phyloP scores from a whole-genome alignment of 2,329 filamentous ascomycete species.

The Alternaria hordeiaustralica region DNA sequence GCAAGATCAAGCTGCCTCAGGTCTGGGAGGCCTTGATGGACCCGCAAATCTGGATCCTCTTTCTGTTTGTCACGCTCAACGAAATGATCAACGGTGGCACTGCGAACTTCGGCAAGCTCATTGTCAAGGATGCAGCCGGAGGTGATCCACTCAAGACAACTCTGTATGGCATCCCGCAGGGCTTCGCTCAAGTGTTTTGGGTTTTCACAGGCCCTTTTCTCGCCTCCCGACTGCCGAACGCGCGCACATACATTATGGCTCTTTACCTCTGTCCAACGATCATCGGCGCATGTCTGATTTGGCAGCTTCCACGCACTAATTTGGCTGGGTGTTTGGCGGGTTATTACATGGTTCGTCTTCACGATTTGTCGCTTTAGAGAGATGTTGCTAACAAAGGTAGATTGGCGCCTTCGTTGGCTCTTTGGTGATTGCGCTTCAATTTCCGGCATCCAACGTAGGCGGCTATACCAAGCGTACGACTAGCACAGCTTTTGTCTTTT shows the following conservation, averaged over 20 bases:
- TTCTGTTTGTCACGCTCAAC: conserved; percentile 58
- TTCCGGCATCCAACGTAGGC: conserved; percentile 58
- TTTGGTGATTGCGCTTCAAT: conserved; percentile 61
- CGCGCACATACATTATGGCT: conserved; percentile 61
- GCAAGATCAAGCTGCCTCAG: conserved; percentile 57
- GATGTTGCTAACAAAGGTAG: conserved; percentile 9
- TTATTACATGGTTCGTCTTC: conserved; percentile 55
- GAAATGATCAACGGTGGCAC: conserved; percentile 62
- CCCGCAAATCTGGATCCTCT: conserved; percentile 55
- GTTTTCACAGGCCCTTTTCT: conserved; percentile 61
- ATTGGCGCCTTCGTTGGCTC: conserved; percentile 57
- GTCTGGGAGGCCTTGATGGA: conserved; percentile 57
- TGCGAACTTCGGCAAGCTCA: conserved; percentile 63
- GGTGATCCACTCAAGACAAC: conserved; percentile 56
- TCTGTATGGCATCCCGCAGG: conserved; percentile 61
- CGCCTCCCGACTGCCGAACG: conserved; percentile 59
- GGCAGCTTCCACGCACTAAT: conserved; percentile 55
- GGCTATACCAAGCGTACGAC: conserved; percentile 48
- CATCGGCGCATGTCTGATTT: conserved; percentile 57
- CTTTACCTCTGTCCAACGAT: conserved; percentile 61
- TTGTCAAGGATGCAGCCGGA: conserved; percentile 58
- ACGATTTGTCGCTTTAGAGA: background rate
- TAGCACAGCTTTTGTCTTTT: conserved; percentile 55
- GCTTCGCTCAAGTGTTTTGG: conserved; percentile 61
- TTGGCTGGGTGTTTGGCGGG: conserved; percentile 58